These are phyloP conservation scores for Penicillium italicum DNA, from an alignment of 2,329 filamentous ascomycete genomes.

Conservation along the genomic window DNA sequence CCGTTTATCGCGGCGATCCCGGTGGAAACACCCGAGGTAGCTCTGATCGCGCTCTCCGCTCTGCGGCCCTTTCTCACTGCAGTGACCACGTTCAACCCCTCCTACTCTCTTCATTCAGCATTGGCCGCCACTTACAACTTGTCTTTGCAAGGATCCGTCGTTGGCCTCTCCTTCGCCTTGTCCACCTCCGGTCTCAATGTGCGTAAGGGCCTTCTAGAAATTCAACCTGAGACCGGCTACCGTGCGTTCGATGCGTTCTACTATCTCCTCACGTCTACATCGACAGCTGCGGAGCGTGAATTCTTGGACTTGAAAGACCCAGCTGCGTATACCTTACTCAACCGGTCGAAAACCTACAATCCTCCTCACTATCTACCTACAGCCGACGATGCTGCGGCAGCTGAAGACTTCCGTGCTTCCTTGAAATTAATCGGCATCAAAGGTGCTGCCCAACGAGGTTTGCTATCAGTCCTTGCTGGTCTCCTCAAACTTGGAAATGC, in stretches of 20 bases:
- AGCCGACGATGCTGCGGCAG: conserved; percentile 85
- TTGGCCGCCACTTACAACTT: conserved; percentile 78
- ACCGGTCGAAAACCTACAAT: conserved; percentile 77
- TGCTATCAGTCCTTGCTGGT: conserved; percentile 81
- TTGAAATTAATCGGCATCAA: conserved; percentile 93
- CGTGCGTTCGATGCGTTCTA: conserved; percentile 98
- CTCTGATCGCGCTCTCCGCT: conserved; percentile 76
- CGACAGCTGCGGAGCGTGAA: conserved; percentile 82
- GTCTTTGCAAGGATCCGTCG: conserved; percentile 74
- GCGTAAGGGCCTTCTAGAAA: conserved; percentile 69
- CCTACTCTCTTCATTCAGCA: conserved; percentile 72
- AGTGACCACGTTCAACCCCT: conserved; percentile 86
- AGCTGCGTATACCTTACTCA: conserved; percentile 72
- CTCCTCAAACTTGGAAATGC: conserved; percentile 90
- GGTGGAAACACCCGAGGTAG: conserved; percentile 67
- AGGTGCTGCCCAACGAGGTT: conserved; percentile 72
- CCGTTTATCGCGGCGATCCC: conserved; percentile 81
- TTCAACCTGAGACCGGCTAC: conserved; percentile 75
- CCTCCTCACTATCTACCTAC: conserved; percentile 87
- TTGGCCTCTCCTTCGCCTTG: conserved; percentile 69
- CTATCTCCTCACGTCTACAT: conserved; percentile 88
- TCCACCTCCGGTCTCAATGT: conserved; percentile 89
- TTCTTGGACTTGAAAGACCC: conserved; percentile 76
- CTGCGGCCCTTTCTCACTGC: conserved; percentile 82
- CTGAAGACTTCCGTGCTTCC: conserved; percentile 84